A percentile compares a stretch with the other conserved stretches of the same genome.
phyloP scores from a whole-genome alignment of 306 rosid species.

The Quercus mongolica region DNA sequence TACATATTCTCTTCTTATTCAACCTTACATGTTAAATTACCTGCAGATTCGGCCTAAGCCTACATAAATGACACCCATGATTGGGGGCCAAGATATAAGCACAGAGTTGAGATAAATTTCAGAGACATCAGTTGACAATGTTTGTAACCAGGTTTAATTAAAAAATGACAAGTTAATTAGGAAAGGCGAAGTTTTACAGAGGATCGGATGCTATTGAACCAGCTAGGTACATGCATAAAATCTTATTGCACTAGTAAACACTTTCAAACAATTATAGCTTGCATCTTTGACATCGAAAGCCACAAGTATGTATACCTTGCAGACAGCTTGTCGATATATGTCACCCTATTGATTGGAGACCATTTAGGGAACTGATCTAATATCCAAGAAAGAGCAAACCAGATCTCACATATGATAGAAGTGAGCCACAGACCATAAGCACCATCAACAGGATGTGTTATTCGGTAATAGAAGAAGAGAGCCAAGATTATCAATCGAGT shows the following conservation, averaged over 20 bases:
- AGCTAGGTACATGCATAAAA: background rate
- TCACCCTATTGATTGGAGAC: conserved; percentile 75
- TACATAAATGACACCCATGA: background rate
- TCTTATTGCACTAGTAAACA: background rate
- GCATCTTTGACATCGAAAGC: background rate
- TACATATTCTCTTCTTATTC: background rate
- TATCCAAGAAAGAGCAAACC: conserved; percentile 98
- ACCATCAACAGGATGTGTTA: conserved; percentile 89
- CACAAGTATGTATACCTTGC: conserved; percentile 56
- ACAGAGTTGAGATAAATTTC: background rate
- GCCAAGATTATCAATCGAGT: conserved; percentile 67
- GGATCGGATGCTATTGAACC: background rate
- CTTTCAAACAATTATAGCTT: background rate
- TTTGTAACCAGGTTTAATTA: background rate
- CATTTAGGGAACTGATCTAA: conserved; percentile 98
- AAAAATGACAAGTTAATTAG: background rate
- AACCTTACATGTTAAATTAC: too few relatives aligned
- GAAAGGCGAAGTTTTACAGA: background rate
- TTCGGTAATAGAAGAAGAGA: conserved; percentile 91
- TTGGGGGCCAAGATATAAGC: background rate
- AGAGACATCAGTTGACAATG: background rate
- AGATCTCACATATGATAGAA: conserved; percentile 91
- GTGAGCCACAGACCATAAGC: conserved; percentile 97
- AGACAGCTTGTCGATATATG: conserved; percentile 63
- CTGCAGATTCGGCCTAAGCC: background rate